Base-by-base conservation (phyloP, 495 filamentous ascomycete species). In the Lineolata rhizophorae region DNA sequence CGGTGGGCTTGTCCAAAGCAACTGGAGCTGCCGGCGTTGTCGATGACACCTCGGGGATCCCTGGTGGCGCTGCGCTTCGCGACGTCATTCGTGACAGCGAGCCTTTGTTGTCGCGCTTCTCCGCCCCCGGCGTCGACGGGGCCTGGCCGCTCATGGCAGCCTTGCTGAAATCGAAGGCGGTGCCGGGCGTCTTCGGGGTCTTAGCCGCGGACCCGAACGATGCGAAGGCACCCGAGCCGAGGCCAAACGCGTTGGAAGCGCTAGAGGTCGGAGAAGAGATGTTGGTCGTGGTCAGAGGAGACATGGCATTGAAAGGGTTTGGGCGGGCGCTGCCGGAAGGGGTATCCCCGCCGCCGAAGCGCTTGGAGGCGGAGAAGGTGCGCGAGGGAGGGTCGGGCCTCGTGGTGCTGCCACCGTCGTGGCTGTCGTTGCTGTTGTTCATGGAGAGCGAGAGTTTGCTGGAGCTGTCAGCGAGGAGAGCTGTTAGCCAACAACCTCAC, bases 141-240 rank as follows among this genome's bases (percentile, higher is more conserved):
- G 39, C 38, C 18, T 36, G 40, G 16, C 34, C 29, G 26, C 35
- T 15, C 15, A 32, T 32, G 4, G 39, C 37, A 31, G 67, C 55
- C 33, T 53, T 57, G 29, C 64, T 58, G 36, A 74, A 62, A 30
- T 91, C 85, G 43, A 85, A 72, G 5, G 73, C 67, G 32, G 73
- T 72, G 21, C 80, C 78, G 17, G 81, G 76, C 4, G 78, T 76
- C 60, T 93, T 95, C 13, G 87, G 83, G 1, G 79, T 78, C 52
- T 82, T 85, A 4, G 63, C 58, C 10, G 71, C 64, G 13, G 69
- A 62, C n/a, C 87, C 85, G 54, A 97, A 97, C 3, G 82, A 87
- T 24, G 90, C 87, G 54, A 97, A 97, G 27, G 87, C 87, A 37
- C 87, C 87, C 20, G 80, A 81, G 25, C 87, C 87, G 20, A 97